Evolutionary conservation across 108 stramenopile species (phyloP).

Genomic region (Nitzschia putrida): DNA sequence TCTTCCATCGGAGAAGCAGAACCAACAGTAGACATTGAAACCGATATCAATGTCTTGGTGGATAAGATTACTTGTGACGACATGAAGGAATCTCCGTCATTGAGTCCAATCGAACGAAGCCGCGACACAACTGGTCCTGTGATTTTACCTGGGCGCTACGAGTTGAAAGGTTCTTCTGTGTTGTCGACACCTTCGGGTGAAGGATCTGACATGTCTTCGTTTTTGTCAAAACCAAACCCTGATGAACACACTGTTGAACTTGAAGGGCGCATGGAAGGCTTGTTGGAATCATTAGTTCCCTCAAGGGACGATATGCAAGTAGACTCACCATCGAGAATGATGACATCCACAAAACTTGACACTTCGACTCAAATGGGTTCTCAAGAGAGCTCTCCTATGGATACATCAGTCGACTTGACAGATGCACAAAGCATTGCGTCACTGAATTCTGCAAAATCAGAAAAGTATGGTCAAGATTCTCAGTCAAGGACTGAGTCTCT

Average conservation of each 20-base stretch:
- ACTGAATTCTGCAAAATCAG: constrained; percentile 22
- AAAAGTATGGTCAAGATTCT: constrained; percentile 9
- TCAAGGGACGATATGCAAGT: not conserved
- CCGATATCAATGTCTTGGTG: constrained; percentile 51
- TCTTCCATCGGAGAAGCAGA: not conserved
- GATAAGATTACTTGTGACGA: constrained; percentile 43
- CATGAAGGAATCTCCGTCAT: constrained; percentile 43
- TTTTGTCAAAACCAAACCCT: too few relatives aligned
- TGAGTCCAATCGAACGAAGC: constrained; percentile 43
- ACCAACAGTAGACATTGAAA: constrained; percentile 56
- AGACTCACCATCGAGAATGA: not conserved
- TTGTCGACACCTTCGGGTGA: not conserved
- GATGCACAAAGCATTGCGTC: constrained; percentile 39
- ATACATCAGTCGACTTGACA: constrained; percentile 36
- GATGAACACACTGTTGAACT: constrained; percentile 42
- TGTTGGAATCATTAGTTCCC: constrained; percentile 33
- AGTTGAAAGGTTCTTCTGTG: not conserved
- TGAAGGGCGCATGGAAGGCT: constrained; percentile 26
- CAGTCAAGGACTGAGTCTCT: constrained; percentile 14
- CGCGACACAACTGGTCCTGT: constrained; percentile 21
- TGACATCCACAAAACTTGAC: not conserved
- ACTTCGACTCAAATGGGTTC: constrained; percentile 10
- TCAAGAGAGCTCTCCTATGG: constrained; percentile 20
- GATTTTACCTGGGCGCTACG: not conserved
- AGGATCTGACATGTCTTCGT: not conserved